A percentile compares a stretch with the other conserved stretches of the same genome.
Evolutionary conservation across 179 eudicot genomes (phyloP).

Genomic region (Beta corolliflora): DNA sequence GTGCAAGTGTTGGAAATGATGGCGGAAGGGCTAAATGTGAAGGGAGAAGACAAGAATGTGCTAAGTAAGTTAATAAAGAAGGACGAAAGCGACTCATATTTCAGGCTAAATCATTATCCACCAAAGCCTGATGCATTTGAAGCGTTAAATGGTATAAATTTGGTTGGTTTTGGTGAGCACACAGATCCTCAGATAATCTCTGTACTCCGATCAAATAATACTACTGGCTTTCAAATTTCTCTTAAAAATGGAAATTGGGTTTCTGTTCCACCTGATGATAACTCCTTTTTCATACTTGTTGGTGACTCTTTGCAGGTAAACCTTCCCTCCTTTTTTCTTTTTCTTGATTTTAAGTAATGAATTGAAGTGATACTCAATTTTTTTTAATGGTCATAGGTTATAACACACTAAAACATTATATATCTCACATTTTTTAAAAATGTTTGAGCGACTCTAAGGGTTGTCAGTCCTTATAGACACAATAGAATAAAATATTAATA

Average conservation of each 20-base stretch:
- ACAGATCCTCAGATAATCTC: slow-evolving; percentile 51
- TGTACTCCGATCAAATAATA: slow-evolving; percentile 38
- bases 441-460: no score
- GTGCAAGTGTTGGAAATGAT: slow-evolving; percentile 27
- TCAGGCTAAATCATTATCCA: slow-evolving; percentile 48
- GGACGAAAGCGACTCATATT: slow-evolving; percentile 38
- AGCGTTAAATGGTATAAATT: slow-evolving; percentile 1
- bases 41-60: slow-evolving; percentile 27
- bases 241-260: slow-evolving; percentile 38
- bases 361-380: no score
- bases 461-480: no score
- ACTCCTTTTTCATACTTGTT: slow-evolving; percentile 41
- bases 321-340: background rate
- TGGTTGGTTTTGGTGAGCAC: slow-evolving; percentile 47
- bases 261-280: slow-evolving; percentile 44
- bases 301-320: slow-evolving; percentile 43
- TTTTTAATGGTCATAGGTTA: no score
- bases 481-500: no score
- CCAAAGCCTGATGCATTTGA: slow-evolving; percentile 29
- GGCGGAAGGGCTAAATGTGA: slow-evolving; percentile 20
- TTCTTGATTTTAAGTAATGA: no score
- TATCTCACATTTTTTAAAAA: no score
- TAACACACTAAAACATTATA: no score
- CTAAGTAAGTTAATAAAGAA: slow-evolving; percentile 38
- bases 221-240: slow-evolving; percentile 34